Conservation (phyloP, 176 grass and related monocot species). For the Eragrostis nindensis region DNA sequence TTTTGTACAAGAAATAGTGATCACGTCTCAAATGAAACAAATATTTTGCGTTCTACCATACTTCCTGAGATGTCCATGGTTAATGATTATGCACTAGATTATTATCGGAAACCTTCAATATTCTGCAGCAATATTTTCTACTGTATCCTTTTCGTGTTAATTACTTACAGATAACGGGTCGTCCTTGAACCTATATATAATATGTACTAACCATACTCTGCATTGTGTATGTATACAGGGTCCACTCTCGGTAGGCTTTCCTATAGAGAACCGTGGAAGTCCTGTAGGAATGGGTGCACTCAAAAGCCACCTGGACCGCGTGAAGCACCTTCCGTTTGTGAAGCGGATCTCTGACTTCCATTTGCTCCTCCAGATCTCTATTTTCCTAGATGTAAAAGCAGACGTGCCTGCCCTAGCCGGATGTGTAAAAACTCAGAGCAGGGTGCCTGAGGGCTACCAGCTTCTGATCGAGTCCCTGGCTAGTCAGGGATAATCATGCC, state of each 20-base stretch:
- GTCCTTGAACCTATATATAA: not conserved
- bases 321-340: constrained; percentile 69
- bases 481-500: constrained; percentile 41
- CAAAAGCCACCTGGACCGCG: constrained; percentile 63
- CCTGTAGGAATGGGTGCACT: constrained; percentile 41
- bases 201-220: not conserved
- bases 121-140: not conserved
- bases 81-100: not conserved
- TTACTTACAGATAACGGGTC: not conserved
- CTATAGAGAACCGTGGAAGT: constrained; percentile 68
- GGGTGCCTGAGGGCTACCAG: constrained; percentile 80
- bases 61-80: not conserved
- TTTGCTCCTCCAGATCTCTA: constrained; percentile 68
- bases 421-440: constrained; percentile 59
- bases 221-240: constrained; percentile 54
- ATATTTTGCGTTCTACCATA: not conserved
- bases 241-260: constrained; percentile 63
- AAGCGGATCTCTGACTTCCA: constrained; percentile 88
- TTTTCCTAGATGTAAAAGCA: constrained; percentile 60
- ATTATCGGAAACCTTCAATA: not conserved
- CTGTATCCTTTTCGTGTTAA: not conserved
- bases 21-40: not conserved
- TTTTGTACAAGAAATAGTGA: not conserved
- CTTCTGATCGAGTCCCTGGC: constrained; percentile 89
- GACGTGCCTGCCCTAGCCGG: constrained; percentile 70